Evolutionary conservation across 2,329 filamentous ascomycete genomes (phyloP), one percentile per base, ranked within the genome.

Genomic region (Colletotrichum sp.): DNA sequence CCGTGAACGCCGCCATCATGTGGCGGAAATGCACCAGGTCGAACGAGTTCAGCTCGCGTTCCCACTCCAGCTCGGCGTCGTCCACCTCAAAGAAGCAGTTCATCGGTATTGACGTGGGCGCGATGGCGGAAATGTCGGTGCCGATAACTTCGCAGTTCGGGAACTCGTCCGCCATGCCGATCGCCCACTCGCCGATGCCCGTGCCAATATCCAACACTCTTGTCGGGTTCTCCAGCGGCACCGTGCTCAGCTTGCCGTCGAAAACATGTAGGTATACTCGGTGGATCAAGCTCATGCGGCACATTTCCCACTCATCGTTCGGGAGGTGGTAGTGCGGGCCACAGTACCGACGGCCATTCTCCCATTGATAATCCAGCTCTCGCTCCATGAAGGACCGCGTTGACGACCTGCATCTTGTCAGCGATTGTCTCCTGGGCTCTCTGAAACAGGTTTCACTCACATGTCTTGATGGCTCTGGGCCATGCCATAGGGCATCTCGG

Each of bases 261-360:
- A 90, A 86, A 18, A 87, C 83, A 71, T 89, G 88, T 8, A 92
- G 83, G 79, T 91, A 93, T 63, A 93, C 89, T 80, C 93, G 91
- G 78, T 94, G 92, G 52, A 91, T 85, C 68, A 94, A 86, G 74
- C 90, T 89, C 67, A 93, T 82, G 57, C 92, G 90, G 62, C 91
- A 90, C 82, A 93, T 91, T 80, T 94, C 92, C 62, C 88, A 84
- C 62, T 93, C 90, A 79, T 94, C 92, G 81, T 93, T 93, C 16
- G 92, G 92, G 88, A 93, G 92, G 81, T 88, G 92, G 80, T 93
- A 94, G 30, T 75, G 71, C 39, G 88, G 87, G 39, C 89, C 86
- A 80, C 92, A 92, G 80, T 92, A 93, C 78, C 93, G 88, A 26
- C 92, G 90, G 59, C 88, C 91, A 83, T 94, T 90, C 77, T 93